A percentile compares a stretch with the other conserved stretches of the same genome.
These are phyloP conservation scores for Macrophomina tecta DNA, from an alignment of 2,329 filamentous ascomycete species.

Conservation along the genomic window DNA sequence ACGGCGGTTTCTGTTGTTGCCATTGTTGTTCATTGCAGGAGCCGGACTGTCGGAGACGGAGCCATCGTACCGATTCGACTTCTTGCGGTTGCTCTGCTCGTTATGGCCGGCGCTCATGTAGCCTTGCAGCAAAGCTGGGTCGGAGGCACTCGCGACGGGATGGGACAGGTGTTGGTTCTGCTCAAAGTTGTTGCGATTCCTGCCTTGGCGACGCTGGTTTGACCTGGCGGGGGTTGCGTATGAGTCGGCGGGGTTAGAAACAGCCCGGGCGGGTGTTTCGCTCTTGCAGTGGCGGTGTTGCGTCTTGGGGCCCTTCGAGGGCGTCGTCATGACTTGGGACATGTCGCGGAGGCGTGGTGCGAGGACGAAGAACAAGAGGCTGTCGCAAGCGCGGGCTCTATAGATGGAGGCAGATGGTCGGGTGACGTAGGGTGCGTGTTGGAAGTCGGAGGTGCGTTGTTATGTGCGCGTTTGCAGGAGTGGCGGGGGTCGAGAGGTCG, in stretches of 20 bases:
- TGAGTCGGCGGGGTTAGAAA: constrained; percentile 34
- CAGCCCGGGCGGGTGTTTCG: constrained; percentile 31
- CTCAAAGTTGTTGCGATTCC: constrained; percentile 41
- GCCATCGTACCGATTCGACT: constrained; percentile 47
- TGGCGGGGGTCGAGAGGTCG: constrained; percentile 23
- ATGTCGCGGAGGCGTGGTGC: constrained; percentile 4
- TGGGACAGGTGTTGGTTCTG: constrained; percentile 32
- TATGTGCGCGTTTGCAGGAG: constrained; percentile 26
- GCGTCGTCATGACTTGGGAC: constrained; percentile 30
- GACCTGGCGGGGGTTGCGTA: constrained; percentile 35
- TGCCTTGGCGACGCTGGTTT: constrained; percentile 39
- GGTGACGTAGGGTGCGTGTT: constrained; percentile 21
- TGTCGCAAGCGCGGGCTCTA: neutral
- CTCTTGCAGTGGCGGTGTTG: constrained; percentile 39
- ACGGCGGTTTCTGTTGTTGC: constrained; percentile 20
- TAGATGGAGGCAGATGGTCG: constrained; percentile 1
- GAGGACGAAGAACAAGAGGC: neutral
- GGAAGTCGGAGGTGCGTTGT: constrained; percentile 17
- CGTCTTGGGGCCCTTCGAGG: constrained; percentile 42
- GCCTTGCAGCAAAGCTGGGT: constrained; percentile 30
- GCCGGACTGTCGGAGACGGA: constrained; percentile 43
- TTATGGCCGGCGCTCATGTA: constrained; percentile 32
- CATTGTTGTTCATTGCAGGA: constrained; percentile 12
- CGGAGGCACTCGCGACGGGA: constrained; percentile 7
- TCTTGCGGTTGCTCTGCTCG: neutral